Conservation (phyloP, 139 green algal species). For the Chlorella sp. region DNA sequence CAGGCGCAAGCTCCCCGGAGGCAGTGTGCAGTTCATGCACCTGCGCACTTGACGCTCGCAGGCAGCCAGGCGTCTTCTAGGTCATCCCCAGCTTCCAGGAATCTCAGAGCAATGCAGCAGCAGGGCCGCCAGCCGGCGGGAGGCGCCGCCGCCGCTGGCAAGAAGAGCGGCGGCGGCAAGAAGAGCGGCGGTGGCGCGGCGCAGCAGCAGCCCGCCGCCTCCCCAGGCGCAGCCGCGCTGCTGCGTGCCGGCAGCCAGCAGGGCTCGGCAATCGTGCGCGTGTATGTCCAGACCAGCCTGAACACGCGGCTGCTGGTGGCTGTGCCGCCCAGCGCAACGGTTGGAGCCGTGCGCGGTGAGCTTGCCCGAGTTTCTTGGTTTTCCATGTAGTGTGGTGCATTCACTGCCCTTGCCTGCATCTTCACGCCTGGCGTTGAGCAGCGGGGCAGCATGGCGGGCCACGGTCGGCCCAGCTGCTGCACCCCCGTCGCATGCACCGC, state of each 20-base stretch:
- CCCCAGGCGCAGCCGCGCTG: background rate
- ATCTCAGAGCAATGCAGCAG: background rate
- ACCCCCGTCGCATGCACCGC: background rate
- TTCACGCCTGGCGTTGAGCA: too few relatives aligned
- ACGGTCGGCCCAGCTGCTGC: background rate
- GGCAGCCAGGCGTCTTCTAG: too few relatives aligned
- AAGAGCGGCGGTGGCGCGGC: background rate
- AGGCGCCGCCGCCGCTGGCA: background rate
- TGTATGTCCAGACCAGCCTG: conserved; percentile 23
- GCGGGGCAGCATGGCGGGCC: background rate
- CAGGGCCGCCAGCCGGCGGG: background rate
- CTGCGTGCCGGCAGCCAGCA: background rate
- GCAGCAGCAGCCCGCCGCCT: background rate
- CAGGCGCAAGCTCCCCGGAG: too few relatives aligned
- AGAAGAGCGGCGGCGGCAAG: background rate
- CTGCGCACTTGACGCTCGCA: too few relatives aligned
- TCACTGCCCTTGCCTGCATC: background rate
- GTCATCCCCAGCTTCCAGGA: too few relatives aligned
- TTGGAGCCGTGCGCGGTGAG: conserved; percentile 21
- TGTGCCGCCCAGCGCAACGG: background rate
- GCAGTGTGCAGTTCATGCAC: too few relatives aligned
- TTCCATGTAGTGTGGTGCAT: background rate
- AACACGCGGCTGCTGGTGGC: conserved; percentile 16
- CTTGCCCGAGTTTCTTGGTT: too few relatives aligned
- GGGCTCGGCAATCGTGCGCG: background rate